Evolutionary conservation across 2,329 filamentous ascomycete genomes (phyloP), one percentile per base, ranked within the genome.

Genomic region (Epichloe gansuensis): DNA sequence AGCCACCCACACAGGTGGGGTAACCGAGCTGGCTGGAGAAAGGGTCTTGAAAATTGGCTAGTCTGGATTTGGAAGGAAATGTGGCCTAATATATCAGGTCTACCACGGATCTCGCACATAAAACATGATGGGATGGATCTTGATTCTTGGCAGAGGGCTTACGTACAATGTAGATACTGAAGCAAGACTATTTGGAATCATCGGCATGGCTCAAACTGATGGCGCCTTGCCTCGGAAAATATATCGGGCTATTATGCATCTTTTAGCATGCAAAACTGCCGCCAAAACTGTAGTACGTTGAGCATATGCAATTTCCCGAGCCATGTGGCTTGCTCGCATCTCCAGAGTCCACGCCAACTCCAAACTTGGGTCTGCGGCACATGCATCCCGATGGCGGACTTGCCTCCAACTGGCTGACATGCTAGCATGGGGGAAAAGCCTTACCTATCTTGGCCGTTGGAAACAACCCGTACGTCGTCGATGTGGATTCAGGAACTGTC

Each of bases 31-130:
- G 49, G 42, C 47, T 5, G 49, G 31, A 42, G 31, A 51, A 48
- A 43, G 52, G 52, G 48, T 51, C 49, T 35, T 44, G 25, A 17
- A 34, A 35, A 27, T 27, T 25, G 40, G 48, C 49, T 51, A 51
- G 44, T 41, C 52, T 23, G 15, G 8, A 40, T 51, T 38, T 9
- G 43, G 21, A 23, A 44, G 13, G 5, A 5, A 3, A 0, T 34
- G 4, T 49, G 15, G 8, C 55, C 34, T 44, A 31, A 40, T 23
- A 50, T 53, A 23, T 50, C 47, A 53, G 51, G 51, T 15, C 1
- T 7, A 3, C 7, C 8, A 8, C 34, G 48, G 21, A 35, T 27
- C n/a, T 44, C 36, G 17, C 21, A 6, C 45, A 13, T 47, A 21
- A 21, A 21, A 21, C 17, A 21, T 31, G 27, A 31, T 31, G 27